Evolutionary conservation across 2,329 filamentous ascomycete genomes (phyloP).

Genomic region (Boeremia lycopersici): DNA sequence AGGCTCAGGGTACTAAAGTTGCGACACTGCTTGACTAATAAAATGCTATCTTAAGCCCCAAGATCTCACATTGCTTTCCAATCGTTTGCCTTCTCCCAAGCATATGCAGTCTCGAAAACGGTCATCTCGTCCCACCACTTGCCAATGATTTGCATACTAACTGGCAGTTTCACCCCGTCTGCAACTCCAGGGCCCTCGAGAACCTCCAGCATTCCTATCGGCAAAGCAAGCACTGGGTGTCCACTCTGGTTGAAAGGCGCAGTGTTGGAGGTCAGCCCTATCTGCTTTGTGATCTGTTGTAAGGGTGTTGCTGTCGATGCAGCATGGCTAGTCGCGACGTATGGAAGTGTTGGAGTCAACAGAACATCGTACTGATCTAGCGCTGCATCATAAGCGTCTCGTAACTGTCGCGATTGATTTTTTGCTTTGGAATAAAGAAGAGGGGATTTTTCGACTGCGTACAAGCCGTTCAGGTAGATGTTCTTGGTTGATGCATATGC

Average conservation of each 20-base stretch:
- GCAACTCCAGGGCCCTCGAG: slow-evolving; percentile 44
- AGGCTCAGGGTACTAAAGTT: too few relatives aligned
- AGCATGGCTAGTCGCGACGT: slow-evolving; percentile 11
- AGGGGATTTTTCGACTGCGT: slow-evolving; percentile 54
- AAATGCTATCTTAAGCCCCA: too few relatives aligned
- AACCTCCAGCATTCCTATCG: slow-evolving; percentile 45
- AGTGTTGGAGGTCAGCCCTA: slow-evolving; percentile 63
- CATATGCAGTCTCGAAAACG: slow-evolving; percentile 53
- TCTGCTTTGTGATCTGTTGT: slow-evolving; percentile 57
- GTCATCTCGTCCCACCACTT: slow-evolving; percentile 58
- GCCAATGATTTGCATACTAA: slow-evolving; percentile 63
- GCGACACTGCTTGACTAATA: too few relatives aligned
- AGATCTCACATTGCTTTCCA: slow-evolving; percentile 44
- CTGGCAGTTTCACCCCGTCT: slow-evolving; percentile 49
- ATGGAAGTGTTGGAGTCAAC: slow-evolving; percentile 55
- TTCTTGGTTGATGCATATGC: slow-evolving; percentile 60
- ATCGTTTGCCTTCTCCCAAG: slow-evolving; percentile 55
- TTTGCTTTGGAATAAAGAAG: slow-evolving; percentile 56
- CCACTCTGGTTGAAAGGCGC: slow-evolving; percentile 63
- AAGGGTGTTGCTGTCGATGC: slow-evolving; percentile 47
- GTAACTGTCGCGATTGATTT: slow-evolving; percentile 56
- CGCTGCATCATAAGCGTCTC: slow-evolving; percentile 54
- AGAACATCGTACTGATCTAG: slow-evolving; percentile 54
- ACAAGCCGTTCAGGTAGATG: slow-evolving; percentile 60
- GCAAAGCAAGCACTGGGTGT: slow-evolving; percentile 61